These are phyloP conservation scores for Monosporozyma servazzii DNA, from an alignment of 805 yeast genomes.

Conservation along the genomic window DNA sequence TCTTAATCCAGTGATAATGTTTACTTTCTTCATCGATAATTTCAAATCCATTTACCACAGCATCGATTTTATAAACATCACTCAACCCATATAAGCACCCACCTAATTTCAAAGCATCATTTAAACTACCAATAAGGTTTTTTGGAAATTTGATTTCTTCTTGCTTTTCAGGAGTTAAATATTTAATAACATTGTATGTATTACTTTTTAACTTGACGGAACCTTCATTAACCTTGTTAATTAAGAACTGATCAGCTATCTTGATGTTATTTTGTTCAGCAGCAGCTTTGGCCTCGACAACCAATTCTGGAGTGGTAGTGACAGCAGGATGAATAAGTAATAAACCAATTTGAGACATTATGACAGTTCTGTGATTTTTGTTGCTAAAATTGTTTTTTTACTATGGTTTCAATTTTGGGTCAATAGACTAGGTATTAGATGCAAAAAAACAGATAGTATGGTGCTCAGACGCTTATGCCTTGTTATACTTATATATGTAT, in stretches of 20 bases:
- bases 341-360: slow-evolving; percentile 22
- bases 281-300: slow-evolving; percentile 33
- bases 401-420: background rate
- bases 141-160: slow-evolving; percentile 37
- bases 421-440: background rate
- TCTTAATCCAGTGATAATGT: slow-evolving; percentile 43
- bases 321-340: slow-evolving; percentile 59
- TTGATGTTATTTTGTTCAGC: slow-evolving; percentile 23
- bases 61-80: slow-evolving; percentile 40
- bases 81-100: slow-evolving; percentile 48
- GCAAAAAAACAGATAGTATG: background rate
- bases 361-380: background rate
- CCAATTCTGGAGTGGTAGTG: slow-evolving; percentile 45
- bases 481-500: background rate
- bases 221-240: slow-evolving; percentile 47
- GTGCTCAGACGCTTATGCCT: background rate
- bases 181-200: slow-evolving; percentile 38
- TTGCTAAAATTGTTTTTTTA: background rate
- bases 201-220: slow-evolving; percentile 32
- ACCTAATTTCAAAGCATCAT: slow-evolving; percentile 31
- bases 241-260: slow-evolving; percentile 41
- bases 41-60: slow-evolving; percentile 56
- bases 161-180: slow-evolving; percentile 48
- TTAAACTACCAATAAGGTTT: slow-evolving; percentile 35
- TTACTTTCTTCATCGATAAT: slow-evolving; percentile 17